These are phyloP conservation scores for Pleurotus djamor DNA, from an alignment of 768 basidiomycete species.

Conservation along the genomic window DNA sequence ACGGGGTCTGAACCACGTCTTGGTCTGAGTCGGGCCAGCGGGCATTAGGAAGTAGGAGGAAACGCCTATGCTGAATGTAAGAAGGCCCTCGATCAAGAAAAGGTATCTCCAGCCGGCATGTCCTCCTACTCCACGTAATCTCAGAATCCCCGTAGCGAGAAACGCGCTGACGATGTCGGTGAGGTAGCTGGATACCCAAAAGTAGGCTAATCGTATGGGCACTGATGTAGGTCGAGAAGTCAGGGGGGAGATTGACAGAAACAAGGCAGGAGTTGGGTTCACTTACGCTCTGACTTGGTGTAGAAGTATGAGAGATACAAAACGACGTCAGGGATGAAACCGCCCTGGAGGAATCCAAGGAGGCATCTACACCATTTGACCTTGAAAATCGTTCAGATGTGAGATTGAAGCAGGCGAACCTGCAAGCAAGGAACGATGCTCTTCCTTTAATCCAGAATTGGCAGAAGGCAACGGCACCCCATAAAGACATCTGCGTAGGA, in stretches of 20 bases:
- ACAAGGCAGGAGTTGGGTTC: not conserved
- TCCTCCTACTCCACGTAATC: conserved; percentile 49
- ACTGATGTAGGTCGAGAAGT: conserved; percentile 25
- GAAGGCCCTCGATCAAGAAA: conserved; percentile 51
- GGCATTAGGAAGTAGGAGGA: conserved; percentile 58
- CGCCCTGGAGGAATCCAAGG: conserved; percentile 61
- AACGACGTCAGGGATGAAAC: conserved; percentile 63
- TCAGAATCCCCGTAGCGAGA: conserved; percentile 60
- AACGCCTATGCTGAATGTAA: conserved; percentile 50
- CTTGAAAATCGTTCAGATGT: not conserved
- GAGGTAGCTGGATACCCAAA: conserved; percentile 64
- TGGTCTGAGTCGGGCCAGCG: conserved; percentile 63
- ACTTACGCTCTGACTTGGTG: conserved; percentile 52
- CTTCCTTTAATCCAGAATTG: conserved; percentile 61
- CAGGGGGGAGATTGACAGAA: not conserved
- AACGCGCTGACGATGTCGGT: conserved; percentile 58
- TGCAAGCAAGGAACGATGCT: conserved; percentile 50
- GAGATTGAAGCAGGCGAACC: conserved; percentile 22
- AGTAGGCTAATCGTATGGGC: conserved; percentile 65
- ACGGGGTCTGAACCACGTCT: conserved; percentile 53
- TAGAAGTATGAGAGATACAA: conserved; percentile 68
- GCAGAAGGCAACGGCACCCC: conserved; percentile 53
- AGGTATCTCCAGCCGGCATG: conserved; percentile 58
- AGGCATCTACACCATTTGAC: conserved; percentile 32
- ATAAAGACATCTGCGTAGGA: conserved; percentile 56